Evolutionary conservation across 352 stramenopile species (phyloP).

Genomic region (Pythium biforme): DNA sequence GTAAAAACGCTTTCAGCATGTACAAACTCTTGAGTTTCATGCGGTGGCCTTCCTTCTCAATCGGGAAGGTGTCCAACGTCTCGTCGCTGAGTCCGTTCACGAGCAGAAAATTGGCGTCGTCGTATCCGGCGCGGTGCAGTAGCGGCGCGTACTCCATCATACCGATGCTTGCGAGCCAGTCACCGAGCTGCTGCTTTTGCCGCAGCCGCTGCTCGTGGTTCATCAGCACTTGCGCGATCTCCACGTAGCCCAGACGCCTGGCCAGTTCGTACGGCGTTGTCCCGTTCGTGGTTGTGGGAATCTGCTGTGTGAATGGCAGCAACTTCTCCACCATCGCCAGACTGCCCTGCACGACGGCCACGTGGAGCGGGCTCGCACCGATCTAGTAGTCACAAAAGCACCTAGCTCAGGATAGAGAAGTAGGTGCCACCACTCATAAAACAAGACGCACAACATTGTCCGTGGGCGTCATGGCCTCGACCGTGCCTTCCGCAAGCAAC

Average conservation of each 20-base stretch:
- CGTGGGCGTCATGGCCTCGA: constrained; percentile 27
- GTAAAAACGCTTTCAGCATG: constrained; percentile 55
- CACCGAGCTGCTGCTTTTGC: constrained; percentile 37
- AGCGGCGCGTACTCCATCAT: constrained; percentile 55
- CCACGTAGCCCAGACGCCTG: constrained; percentile 36
- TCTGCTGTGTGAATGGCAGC: constrained; percentile 32
- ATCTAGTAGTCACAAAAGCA: constrained; percentile 27
- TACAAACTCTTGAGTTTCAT: constrained; percentile 69
- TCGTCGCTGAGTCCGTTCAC: constrained; percentile 44
- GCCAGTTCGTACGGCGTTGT: constrained; percentile 63
- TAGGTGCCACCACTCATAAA: background rate
- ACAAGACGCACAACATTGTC: constrained; percentile 16
- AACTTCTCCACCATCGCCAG: constrained; percentile 49
- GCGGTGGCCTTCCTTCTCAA: constrained; percentile 68
- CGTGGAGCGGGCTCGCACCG: constrained; percentile 53
- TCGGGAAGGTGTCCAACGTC: constrained; percentile 55
- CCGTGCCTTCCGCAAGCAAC: constrained; percentile 34
- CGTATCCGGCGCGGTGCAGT: constrained; percentile 58
- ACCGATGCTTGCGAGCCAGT: constrained; percentile 72
- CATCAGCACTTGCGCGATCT: constrained; percentile 28
- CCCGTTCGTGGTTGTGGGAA: constrained; percentile 44
- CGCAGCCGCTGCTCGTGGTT: constrained; percentile 25
- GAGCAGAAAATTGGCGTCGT: constrained; percentile 65
- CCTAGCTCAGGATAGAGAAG: background rate
- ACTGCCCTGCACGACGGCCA: constrained; percentile 58